A percentile compares a stretch with the other conserved stretches of the same genome.
Evolutionary conservation across 768 basidiomycete genomes (phyloP).

Genomic region (Auriculariales sp.): DNA sequence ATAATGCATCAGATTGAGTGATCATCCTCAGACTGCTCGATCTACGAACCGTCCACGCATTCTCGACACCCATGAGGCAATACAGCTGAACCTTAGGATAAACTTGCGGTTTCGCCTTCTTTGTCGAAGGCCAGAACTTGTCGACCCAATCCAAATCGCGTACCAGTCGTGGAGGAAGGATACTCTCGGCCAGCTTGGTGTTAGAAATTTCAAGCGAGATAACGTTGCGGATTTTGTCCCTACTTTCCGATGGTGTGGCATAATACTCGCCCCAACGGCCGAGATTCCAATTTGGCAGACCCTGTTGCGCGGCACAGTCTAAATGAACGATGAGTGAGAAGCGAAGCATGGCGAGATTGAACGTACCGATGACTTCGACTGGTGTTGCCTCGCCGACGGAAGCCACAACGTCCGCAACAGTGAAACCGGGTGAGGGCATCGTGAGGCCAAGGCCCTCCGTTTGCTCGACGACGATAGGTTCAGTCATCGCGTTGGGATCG

Average conservation of each 20-base stretch:
- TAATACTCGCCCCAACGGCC: slow-evolving; percentile 86
- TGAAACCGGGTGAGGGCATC: slow-evolving; percentile 61
- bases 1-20: slow-evolving; percentile 1
- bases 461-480: slow-evolving; percentile 68
- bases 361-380: slow-evolving; percentile 82
- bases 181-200: slow-evolving; percentile 60
- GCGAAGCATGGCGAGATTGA: not conserved
- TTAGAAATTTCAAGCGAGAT: slow-evolving; percentile 91
- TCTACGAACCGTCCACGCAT: slow-evolving; percentile 81
- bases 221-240: slow-evolving; percentile 87
- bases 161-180: slow-evolving; percentile 72
- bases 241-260: slow-evolving; percentile 43
- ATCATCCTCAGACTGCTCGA: not conserved
- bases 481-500: slow-evolving; percentile 59
- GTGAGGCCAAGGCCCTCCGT: slow-evolving; percentile 81
- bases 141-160: slow-evolving; percentile 95
- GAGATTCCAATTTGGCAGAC: slow-evolving; percentile 76
- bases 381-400: slow-evolving; percentile 64
- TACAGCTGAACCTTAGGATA: slow-evolving; percentile 95
- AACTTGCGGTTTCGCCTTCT: slow-evolving; percentile 53
- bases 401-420: slow-evolving; percentile 68
- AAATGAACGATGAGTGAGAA: not conserved
- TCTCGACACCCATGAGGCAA: slow-evolving; percentile 89
- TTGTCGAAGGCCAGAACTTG: slow-evolving; percentile 77
- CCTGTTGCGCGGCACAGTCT: slow-evolving; percentile 83